A percentile compares a stretch with the other conserved stretches of the same genome.
These are phyloP conservation scores for Lactarius psammicola DNA, from an alignment of 768 basidiomycete genomes.

Conservation along the genomic window DNA sequence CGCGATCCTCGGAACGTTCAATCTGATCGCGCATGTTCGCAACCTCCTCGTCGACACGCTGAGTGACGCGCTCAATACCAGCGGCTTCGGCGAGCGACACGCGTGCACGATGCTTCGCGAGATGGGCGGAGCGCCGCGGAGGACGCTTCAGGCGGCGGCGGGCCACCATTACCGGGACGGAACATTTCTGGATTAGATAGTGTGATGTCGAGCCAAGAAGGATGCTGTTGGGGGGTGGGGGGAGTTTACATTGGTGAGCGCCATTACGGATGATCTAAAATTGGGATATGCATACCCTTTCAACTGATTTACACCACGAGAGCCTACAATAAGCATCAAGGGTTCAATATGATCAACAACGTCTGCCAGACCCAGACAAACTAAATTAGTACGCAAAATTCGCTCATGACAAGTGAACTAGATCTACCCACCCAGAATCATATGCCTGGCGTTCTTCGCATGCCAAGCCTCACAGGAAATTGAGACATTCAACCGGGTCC, in stretches of 20 bases:
- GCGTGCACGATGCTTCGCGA: conserved; percentile 75
- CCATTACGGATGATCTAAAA: background rate
- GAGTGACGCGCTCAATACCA: conserved; percentile 82
- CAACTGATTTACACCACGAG: conserved; percentile 82
- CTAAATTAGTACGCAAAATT: background rate
- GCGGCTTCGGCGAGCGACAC: conserved; percentile 83
- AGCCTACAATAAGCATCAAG: conserved; percentile 91
- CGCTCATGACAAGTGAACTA: background rate
- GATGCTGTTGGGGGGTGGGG: conserved; percentile 53
- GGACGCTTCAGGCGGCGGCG: conserved; percentile 88
- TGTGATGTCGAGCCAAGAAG: conserved; percentile 93
- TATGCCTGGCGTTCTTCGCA: conserved; percentile 91
- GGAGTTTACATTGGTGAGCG: conserved; percentile 4
- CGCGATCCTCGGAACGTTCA: conserved; percentile 57
- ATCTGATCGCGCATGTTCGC: conserved; percentile 78
- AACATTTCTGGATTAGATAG: conserved; percentile 91
- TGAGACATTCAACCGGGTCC: conserved; percentile 83
- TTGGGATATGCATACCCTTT: conserved; percentile 63
- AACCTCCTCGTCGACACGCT: conserved; percentile 83
- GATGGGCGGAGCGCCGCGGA: conserved; percentile 74
- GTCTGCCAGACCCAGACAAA: conserved; percentile 42
- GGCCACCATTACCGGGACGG: conserved; percentile 96
- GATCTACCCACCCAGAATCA: conserved; percentile 72
- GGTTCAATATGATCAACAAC: conserved; percentile 87
- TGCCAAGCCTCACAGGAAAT: conserved; percentile 95